Evolutionary conservation across 129 eudicot genomes (phyloP), one percentile per base, ranked within the genome.

Genomic region (Centaurea solstitialis): DNA sequence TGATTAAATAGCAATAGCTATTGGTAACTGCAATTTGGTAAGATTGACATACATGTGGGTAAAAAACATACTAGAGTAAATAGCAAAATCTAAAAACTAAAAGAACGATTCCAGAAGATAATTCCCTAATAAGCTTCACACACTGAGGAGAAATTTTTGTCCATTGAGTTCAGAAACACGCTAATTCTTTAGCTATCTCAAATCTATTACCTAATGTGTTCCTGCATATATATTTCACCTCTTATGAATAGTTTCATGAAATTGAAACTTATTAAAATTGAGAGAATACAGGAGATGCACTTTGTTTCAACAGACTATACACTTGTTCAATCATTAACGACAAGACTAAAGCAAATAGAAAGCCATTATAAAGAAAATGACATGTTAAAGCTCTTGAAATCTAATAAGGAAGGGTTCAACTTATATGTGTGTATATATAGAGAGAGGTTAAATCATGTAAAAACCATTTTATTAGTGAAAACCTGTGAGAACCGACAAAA

Each of bases 351-450:
- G 68, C 68, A 7, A 61, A 61, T 23, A 50, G 5, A 15, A 20
- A 50, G 62, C 62, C 20, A 50, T 50, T 50, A 50, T 57, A 57
- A 57, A 43, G 11, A 6, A 9, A 45, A 45, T 37, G 43, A 33
- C 74, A 30, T 21, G 78, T 40, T 33, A 74, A 23, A 72, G 76
- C 75, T 37, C 10, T 5, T 71, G 73, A 69, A 28, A 38, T 74
- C 18, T 74, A 45, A 74, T 43, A 20, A 66, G 24, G 68, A 21
- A 47, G 68, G 47, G 76, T 73, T 73, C 33, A 53, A 23, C 11
- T 8, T 50, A 61, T n/a, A 50, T 22, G 2, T n/a, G n/a, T n/a
- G 5, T 4, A 50, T 50, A 50, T 7, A 41, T 12, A n/a, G n/a
- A n/a, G n/a, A n/a, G n/a, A n/a, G n/a, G n/a, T n/a, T n/a, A n/a